Base-by-base conservation (phyloP, 805 yeast genomes). In the Kodamaea leandrae region DNA sequence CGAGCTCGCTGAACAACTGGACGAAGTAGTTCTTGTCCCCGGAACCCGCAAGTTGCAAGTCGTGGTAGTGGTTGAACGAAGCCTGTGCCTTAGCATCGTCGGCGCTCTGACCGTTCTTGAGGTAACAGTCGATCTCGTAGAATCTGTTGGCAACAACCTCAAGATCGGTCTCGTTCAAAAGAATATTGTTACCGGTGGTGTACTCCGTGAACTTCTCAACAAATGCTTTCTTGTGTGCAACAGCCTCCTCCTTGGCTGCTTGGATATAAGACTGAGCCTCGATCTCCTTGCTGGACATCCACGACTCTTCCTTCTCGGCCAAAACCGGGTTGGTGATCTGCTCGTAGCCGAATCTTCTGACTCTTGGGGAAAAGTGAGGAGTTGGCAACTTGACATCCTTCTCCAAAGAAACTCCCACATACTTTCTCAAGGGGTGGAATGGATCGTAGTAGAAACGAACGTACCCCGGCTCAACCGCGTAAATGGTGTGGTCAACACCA, bases 391-490 rank as follows among this genome's bases (percentile, higher is more conserved):
- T 67, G 25, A 77, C 64, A 2, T 81, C 84, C 44, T 74, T 73
- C 27, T 66, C 68, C 38, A 93, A 72, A 0, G 96, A 89, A 27
- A 93, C 81, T 28, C 99, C 99, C 48, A 89, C 85, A 57, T 86
- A 87, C 58, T 82, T 84, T 58, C 97, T 80, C 60, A 80, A 78
- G 32, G 98, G 97, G 58, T 93, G 98, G 74, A 93, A 93, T 4
- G 99, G 98, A 68, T 93, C 96, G 46, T 83, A 68, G 64, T 93
- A 93, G 65, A 78, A 93, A 48, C 95, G 78, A 21, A 91, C 97
- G 60, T 71, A 88, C 18, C 99, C 99, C 2, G 96, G 96, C 58
- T 93, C 98, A 25, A 72, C 55, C 3, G 99, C 96, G 61, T 73
- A 88, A 23, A 93, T 76, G 2, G 99, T 91, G 62, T 90, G 97